Base-by-base conservation (phyloP, 257 asterid species). In the Henckelia pumila region DNA sequence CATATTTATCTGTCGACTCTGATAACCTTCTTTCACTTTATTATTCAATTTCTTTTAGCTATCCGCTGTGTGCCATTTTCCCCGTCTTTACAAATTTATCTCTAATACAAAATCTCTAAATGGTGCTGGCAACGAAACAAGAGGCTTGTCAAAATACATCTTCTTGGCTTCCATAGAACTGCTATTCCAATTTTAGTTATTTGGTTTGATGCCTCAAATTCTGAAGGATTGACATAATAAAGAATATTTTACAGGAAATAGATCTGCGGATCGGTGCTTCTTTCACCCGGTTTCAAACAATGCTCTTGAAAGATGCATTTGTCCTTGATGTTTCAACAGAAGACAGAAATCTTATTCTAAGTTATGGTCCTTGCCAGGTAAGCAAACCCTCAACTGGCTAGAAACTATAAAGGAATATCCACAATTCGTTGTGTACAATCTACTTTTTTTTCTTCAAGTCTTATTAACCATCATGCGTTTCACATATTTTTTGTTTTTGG, bases 351-450 rank as follows among this genome's bases (percentile, higher is more conserved):
- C 55, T 94, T 73, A 63, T 94, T 75, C 73, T 94, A 63, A 94
- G 99, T 72, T 94, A 94, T 60, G 99, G 99, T 65, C 99, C 99
- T 73, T 94, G 97, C 87, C 99, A 94, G 95, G 99, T 93, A 81
- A 71, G 75, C 32, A 21, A 30, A 47, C 55, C 68, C 69, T 22
- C 58, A n/a, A 67, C 68, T 47, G 59, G 71, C 61, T 56, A 40
- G 56, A 30, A 25, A 64, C 57, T 55, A 70, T 68, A 63, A 57
- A 37, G 30, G 62, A 57, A 40, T 23, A 30, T 33, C 22, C 3
- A 44, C 57, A 20, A 33, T 63, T 63, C 37, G 63, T 17, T 13
- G 10, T 25, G 22, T 37, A 47, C 33, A 4, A 22, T 63, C 53
- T 63, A 63, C 25, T 11, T 40, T 16, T 63, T 25, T 19, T 40